Evolutionary conservation across 805 yeast species (phyloP).

Genomic region (Nakazawaea laoshanensis): DNA sequence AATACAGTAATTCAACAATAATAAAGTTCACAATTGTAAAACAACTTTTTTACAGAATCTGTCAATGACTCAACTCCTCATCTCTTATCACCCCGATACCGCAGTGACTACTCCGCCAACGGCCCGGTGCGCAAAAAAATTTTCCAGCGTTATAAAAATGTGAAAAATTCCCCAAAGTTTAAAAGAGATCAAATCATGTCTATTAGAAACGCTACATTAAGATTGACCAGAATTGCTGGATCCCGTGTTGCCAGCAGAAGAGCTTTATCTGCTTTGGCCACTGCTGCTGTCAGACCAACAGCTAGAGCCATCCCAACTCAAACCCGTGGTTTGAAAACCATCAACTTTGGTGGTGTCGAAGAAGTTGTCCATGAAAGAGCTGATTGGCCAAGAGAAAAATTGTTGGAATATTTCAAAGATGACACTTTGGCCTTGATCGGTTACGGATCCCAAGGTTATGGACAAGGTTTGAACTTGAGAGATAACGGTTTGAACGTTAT

Average conservation of each 20-base stretch:
- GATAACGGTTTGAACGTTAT: conserved; percentile 98
- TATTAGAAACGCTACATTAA: conserved; percentile 37
- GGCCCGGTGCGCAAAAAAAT: no score
- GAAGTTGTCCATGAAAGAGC: conserved; percentile 97
- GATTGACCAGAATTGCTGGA: conserved; percentile 40
- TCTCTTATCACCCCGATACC: no score
- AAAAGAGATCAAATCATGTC: conserved; percentile 17
- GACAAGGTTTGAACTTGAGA: conserved; percentile 98
- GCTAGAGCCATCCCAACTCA: conserved; percentile 32
- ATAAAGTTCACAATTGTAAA: no score
- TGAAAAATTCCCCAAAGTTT: not conserved
- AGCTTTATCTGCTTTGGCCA: conserved; percentile 43
- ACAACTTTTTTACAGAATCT: no score
- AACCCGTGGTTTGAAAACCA: conserved; percentile 85
- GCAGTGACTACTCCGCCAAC: no score
- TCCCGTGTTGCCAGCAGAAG: conserved; percentile 43
- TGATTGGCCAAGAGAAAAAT: conserved; percentile 99
- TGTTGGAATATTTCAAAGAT: conserved; percentile 92
- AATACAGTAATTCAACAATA: no score
- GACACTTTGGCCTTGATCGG: conserved; percentile 97
- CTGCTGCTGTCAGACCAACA: conserved; percentile 35
- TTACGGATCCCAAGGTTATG: conserved; percentile 99
- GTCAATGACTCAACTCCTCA: no score
- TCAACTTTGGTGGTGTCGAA: conserved; percentile 92
- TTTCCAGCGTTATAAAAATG: not conserved